These are phyloP conservation scores for Mayamaea pseudoterrestris DNA, from an alignment of 108 stramenopile species.

Conservation along the genomic window DNA sequence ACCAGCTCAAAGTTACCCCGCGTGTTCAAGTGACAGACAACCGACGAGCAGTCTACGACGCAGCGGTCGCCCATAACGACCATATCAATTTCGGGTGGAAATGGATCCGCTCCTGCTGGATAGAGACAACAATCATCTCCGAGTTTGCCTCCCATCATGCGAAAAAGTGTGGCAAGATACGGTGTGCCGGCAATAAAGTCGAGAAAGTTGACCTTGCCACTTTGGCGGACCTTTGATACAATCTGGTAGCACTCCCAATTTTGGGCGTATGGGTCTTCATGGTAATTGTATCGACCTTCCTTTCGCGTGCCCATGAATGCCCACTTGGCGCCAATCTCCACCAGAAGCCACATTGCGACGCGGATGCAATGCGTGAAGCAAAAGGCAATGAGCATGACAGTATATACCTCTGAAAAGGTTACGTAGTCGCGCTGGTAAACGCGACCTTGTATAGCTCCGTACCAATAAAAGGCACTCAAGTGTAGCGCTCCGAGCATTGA, in stretches of 20 bases:
- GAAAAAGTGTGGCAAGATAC: slow-evolving; percentile 24
- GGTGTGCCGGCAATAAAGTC: slow-evolving; percentile 32
- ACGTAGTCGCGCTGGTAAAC: slow-evolving; percentile 15
- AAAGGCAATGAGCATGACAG: slow-evolving; percentile 11
- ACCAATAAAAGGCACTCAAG: slow-evolving; percentile 17
- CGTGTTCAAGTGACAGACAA: slow-evolving; percentile 54
- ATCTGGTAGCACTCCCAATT: slow-evolving; percentile 50
- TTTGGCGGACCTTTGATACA: slow-evolving; percentile 16
- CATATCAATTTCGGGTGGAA: slow-evolving; percentile 50
- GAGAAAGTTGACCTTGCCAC: slow-evolving; percentile 15
- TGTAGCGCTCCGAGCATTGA: slow-evolving; percentile 27
- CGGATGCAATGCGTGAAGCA: slow-evolving; percentile 17
- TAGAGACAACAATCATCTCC: slow-evolving; percentile 41
- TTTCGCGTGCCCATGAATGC: slow-evolving; percentile 28
- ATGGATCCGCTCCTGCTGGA: slow-evolving; percentile 49
- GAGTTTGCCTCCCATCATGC: slow-evolving; percentile 19
- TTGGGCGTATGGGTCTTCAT: slow-evolving; percentile 34
- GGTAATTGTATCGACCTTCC: slow-evolving; percentile 39
- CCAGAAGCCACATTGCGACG: slow-evolving; percentile 17
- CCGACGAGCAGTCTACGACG: slow-evolving; percentile 39
- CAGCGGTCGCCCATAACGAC: slow-evolving; percentile 39
- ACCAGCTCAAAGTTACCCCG: slow-evolving; percentile 46
- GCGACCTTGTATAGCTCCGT: slow-evolving; percentile 11
- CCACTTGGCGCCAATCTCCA: slow-evolving; percentile 48
- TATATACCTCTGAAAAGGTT: background rate